These are phyloP conservation scores for Leccinum barrowsii DNA, from an alignment of 768 basidiomycete species.

Conservation along the genomic window DNA sequence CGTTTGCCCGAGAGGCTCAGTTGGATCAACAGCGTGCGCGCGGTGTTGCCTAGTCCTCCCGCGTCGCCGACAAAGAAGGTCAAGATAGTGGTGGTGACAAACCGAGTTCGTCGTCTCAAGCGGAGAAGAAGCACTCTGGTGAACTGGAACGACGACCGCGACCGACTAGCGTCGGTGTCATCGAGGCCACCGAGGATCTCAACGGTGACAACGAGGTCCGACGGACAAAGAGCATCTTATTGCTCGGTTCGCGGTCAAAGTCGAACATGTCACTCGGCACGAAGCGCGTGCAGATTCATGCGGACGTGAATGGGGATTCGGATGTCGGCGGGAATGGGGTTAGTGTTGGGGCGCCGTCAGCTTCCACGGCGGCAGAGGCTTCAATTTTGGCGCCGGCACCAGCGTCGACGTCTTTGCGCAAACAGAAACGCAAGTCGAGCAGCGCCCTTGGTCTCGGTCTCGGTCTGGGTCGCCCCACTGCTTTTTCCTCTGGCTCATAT, in stretches of 20 bases:
- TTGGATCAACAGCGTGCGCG: constrained; percentile 25
- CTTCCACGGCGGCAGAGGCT: not conserved
- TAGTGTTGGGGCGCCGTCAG: not conserved
- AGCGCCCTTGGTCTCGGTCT: constrained; percentile 9
- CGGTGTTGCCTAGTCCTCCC: constrained; percentile 29
- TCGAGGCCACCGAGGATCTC: constrained; percentile 27
- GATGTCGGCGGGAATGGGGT: not conserved
- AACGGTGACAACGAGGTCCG: constrained; percentile 13
- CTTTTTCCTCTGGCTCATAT: not conserved
- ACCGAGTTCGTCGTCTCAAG: constrained; percentile 6
- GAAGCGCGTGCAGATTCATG: constrained; percentile 30
- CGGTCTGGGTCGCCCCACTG: not conserved
- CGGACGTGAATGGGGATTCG: constrained; percentile 21
- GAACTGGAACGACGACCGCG: constrained; percentile 13
- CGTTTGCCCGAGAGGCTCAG: constrained; percentile 31
- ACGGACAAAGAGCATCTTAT: constrained; percentile 31
- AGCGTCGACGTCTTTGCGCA: constrained; percentile 6
- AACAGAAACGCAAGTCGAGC: constrained; percentile 23
- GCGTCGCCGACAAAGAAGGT: constrained; percentile 24
- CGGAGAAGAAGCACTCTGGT: constrained; percentile 4
- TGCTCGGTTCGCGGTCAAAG: constrained; percentile 29
- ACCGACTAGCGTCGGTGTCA: constrained; percentile 28
- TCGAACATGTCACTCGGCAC: constrained; percentile 16
- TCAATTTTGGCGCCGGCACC: not conserved
- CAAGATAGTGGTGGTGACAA: not conserved